phyloP scores from a whole-genome alignment of 805 yeast genomes.

The Teunomyces panamensis region DNA sequence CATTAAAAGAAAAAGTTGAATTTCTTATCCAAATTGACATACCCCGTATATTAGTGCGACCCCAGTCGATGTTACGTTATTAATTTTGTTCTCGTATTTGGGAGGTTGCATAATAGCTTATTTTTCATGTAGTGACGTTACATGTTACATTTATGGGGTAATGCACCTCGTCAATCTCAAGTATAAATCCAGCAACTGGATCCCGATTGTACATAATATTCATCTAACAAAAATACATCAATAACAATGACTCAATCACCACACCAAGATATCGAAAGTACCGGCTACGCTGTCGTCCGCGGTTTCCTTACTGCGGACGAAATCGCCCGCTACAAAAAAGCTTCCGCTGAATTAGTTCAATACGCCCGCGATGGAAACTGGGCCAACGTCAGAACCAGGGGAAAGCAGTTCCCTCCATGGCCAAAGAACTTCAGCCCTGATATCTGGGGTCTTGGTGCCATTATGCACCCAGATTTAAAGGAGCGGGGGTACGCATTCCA shows the following conservation, averaged over 20 bases:
- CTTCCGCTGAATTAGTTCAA: constrained; percentile 37
- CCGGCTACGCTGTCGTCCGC: constrained; percentile 39
- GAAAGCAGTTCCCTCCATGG: constrained; percentile 60
- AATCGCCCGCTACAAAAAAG: constrained; percentile 30
- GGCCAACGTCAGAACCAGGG: constrained; percentile 48
- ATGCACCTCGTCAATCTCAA: not conserved
- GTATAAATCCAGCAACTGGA: not conserved
- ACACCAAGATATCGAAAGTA: constrained; percentile 29
- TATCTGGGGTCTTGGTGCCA: constrained; percentile 51
- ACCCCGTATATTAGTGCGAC: not conserved
- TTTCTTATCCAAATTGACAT: too few species aligned
- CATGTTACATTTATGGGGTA: constrained; percentile 1
- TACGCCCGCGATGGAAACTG: constrained; percentile 47
- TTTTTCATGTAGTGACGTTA: not conserved
- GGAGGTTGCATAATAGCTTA: not conserved
- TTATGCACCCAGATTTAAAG: constrained; percentile 45
- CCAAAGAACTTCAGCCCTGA: constrained; percentile 48
- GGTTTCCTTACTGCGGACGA: constrained; percentile 41
- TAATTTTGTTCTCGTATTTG: not conserved
- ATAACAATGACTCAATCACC: not conserved
- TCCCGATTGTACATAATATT: too few species aligned
- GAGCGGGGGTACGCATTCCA: constrained; percentile 37
- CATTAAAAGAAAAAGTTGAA: too few species aligned
- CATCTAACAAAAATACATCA: too few species aligned
- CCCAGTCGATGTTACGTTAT: not conserved